phyloP scores from a whole-genome alignment of 257 asterid genomes.

The Scutellaria galericulata region DNA sequence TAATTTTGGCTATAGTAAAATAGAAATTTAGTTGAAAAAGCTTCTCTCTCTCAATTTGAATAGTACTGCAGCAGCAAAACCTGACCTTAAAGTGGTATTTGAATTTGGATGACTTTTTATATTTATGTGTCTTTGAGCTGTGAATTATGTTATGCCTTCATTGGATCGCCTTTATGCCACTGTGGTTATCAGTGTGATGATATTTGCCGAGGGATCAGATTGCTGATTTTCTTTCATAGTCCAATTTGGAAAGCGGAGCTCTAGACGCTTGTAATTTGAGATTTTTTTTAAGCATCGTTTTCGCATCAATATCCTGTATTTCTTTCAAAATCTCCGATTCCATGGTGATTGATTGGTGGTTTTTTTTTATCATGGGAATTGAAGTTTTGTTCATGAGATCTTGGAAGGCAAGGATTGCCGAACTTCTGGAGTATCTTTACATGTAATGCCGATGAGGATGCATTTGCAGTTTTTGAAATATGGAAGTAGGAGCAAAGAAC shows the following conservation, averaged over 20 bases:
- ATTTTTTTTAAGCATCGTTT: not conserved
- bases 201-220: conserved; percentile 37
- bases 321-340: conserved; percentile 1
- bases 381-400: conserved; percentile 20
- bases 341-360: not conserved
- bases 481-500: conserved; percentile 2
- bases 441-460: not conserved
- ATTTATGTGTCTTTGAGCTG: conserved; percentile 15
- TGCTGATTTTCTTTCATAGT: conserved; percentile 15
- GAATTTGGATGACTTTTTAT: conserved; percentile 24
- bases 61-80: conserved; percentile 33
- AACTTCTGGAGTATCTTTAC: conserved; percentile 23
- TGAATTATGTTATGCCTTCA: conserved; percentile 18
- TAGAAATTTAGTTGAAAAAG: conserved; percentile 22
- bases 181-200: not conserved
- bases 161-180: conserved; percentile 1
- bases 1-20: conserved; percentile 35
- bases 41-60: conserved; percentile 17
- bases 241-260: conserved; percentile 21
- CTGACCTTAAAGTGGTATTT: conserved; percentile 41
- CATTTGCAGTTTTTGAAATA: not conserved
- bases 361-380: not conserved
- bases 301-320: not conserved
- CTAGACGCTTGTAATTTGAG: conserved; percentile 5
- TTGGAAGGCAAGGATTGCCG: conserved; percentile 20